Evolutionary conservation across 176 grass and related monocot species (phyloP).

Genomic region (Triticum urartu): DNA sequence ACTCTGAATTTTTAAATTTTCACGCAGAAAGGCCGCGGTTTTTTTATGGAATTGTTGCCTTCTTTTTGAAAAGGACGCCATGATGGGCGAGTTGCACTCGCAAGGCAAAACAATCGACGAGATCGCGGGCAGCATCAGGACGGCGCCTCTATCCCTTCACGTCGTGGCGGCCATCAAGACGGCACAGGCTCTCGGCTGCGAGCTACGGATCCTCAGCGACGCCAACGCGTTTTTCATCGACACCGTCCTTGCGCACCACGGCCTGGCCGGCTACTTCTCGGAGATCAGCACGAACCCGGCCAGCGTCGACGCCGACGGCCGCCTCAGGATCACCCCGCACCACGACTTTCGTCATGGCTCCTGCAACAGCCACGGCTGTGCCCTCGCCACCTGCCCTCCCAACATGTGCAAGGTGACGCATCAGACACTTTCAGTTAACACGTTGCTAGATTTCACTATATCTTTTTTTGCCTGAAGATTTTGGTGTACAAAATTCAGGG

Average conservation of each 20-base stretch:
- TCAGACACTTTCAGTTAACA: neutral
- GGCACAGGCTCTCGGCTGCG: conserved; percentile 65
- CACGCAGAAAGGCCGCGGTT: neutral
- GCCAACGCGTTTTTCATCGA: conserved; percentile 83
- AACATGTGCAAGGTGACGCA: conserved; percentile 89
- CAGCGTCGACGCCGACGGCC: conserved; percentile 61
- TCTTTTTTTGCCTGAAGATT: neutral
- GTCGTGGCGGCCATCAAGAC: conserved; percentile 49
- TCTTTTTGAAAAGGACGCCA: conserved; percentile 35
- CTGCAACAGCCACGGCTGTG: conserved; percentile 51
- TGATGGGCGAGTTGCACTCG: conserved; percentile 77
- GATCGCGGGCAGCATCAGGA: conserved; percentile 28
- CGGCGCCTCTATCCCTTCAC: conserved; percentile 54
- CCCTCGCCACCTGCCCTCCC: conserved; percentile 68
- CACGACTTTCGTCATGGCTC: conserved; percentile 44
- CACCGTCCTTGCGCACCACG: conserved; percentile 72
- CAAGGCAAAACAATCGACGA: conserved; percentile 55
- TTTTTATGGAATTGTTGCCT: neutral
- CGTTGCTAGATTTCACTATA: neutral
- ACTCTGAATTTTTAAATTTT: too few species aligned
- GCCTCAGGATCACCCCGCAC: conserved; percentile 58
- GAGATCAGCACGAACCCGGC: conserved; percentile 64
- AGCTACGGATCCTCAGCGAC: conserved; percentile 77
- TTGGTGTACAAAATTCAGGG: conserved; percentile 38
- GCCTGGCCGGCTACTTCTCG: conserved; percentile 62